A percentile compares a stretch with the other conserved stretches of the same genome.
These are phyloP conservation scores for Yamadazyma taylorii DNA, from an alignment of 1,139 yeast species.

Conservation along the genomic window DNA sequence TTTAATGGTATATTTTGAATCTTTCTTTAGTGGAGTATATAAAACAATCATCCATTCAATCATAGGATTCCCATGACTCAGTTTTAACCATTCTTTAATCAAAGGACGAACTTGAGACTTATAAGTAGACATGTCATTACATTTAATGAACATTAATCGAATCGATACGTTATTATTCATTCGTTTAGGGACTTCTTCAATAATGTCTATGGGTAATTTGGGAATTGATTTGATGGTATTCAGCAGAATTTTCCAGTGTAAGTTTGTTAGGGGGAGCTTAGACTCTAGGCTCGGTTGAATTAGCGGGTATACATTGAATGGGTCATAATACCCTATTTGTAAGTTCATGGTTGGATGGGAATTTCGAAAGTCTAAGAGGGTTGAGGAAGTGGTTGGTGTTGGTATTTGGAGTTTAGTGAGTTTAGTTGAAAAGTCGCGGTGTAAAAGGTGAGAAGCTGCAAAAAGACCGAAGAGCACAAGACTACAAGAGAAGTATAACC, in stretches of 20 bases:
- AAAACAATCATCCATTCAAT: conserved; percentile 65
- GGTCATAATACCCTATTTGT: conserved; percentile 76
- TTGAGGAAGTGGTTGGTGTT: no score
- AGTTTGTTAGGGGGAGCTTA: conserved; percentile 64
- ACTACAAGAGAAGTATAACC: no score
- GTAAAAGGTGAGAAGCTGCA: no score
- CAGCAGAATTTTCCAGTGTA: conserved; percentile 73
- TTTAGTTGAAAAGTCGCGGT: no score
- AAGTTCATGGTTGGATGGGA: not conserved
- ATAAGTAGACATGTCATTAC: conserved; percentile 70
- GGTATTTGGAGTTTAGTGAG: no score
- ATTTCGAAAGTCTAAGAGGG: no score
- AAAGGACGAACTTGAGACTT: conserved; percentile 78
- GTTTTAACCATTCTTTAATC: conserved; percentile 75
- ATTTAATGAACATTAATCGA: conserved; percentile 67
- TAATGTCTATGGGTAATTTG: conserved; percentile 54
- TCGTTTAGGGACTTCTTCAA: conserved; percentile 58
- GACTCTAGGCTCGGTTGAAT: conserved; percentile 52
- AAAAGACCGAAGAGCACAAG: no score
- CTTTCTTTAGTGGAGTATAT: conserved; percentile 49
- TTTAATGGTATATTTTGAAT: conserved; percentile 44
- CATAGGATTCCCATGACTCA: conserved; percentile 39
- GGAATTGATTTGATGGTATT: conserved; percentile 69
- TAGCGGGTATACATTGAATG: conserved; percentile 64
- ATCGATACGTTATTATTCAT: conserved; percentile 50